These are phyloP conservation scores for Leptodontidium sp. DNA, from an alignment of 2,329 filamentous ascomycete species.

Conservation along the genomic window DNA sequence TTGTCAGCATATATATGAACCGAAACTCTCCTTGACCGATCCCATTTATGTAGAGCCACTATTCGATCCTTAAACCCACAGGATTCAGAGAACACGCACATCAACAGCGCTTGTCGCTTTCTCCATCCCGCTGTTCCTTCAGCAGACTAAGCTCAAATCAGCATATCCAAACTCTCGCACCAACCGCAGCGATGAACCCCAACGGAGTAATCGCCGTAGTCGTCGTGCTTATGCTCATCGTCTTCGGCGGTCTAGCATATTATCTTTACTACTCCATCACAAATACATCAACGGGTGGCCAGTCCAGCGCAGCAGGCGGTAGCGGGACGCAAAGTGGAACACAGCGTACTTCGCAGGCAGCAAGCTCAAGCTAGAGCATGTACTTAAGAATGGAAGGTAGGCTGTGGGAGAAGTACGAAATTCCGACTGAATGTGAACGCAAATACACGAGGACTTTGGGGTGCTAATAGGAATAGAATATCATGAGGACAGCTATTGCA, in stretches of 20 bases:
- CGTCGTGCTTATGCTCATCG: background rate
- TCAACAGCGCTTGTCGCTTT: background rate
- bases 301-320: background rate
- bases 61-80: background rate
- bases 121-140: background rate
- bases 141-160: background rate
- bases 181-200: background rate
- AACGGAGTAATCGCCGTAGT: constrained; percentile 2
- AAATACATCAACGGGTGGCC: background rate
- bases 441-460: background rate
- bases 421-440: too few relatives aligned
- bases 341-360: background rate
- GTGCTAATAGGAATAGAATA: background rate
- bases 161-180: too few relatives aligned
- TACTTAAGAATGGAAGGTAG: too few relatives aligned
- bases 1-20: background rate
- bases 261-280: too few relatives aligned
- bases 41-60: background rate
- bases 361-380: too few relatives aligned
- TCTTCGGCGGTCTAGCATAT: background rate
- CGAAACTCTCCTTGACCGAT: background rate
- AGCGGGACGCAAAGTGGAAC: background rate
- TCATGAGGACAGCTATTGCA: background rate
- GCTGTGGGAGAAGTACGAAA: too few relatives aligned
- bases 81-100: too few relatives aligned